phyloP scores from a whole-genome alignment of 805 yeast species.

The Starmera dryadoides region DNA sequence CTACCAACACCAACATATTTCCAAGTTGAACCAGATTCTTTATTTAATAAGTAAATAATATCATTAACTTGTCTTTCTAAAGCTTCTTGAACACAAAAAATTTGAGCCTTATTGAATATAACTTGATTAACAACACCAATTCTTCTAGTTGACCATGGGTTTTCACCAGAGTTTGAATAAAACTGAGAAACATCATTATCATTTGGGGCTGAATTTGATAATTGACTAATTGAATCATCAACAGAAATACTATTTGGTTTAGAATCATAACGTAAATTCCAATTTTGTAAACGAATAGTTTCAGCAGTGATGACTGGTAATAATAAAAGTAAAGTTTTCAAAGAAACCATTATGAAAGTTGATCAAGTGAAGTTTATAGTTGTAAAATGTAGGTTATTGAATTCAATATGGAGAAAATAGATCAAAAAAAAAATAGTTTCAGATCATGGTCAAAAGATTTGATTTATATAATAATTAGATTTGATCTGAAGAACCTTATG shows the following conservation, averaged over 20 bases:
- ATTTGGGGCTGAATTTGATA: constrained; percentile 2
- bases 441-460: too few species aligned
- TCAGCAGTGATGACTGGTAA: background rate
- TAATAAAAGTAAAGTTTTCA: background rate
- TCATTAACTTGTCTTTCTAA: constrained; percentile 31
- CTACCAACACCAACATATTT: constrained; percentile 38
- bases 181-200: constrained; percentile 9
- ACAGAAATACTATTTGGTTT: constrained; percentile 7
- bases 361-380: too few species aligned
- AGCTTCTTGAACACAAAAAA: constrained; percentile 33
- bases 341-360: constrained; percentile 37
- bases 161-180: constrained; percentile 21
- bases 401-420: too few species aligned
- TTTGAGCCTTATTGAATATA: constrained; percentile 24
- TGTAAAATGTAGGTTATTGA: too few species aligned
- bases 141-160: constrained; percentile 28
- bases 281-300: constrained; percentile 4
- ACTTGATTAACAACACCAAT: constrained; percentile 28
- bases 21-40: constrained; percentile 10
- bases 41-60: constrained; percentile 20
- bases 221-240: constrained; percentile 2
- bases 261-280: constrained; percentile 14
- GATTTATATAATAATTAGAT: too few species aligned
- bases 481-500: too few species aligned
- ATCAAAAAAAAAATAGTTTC: too few species aligned